Conservation (phyloP, 106 monocot species). For the Dendrobium chrysotoxum region DNA sequence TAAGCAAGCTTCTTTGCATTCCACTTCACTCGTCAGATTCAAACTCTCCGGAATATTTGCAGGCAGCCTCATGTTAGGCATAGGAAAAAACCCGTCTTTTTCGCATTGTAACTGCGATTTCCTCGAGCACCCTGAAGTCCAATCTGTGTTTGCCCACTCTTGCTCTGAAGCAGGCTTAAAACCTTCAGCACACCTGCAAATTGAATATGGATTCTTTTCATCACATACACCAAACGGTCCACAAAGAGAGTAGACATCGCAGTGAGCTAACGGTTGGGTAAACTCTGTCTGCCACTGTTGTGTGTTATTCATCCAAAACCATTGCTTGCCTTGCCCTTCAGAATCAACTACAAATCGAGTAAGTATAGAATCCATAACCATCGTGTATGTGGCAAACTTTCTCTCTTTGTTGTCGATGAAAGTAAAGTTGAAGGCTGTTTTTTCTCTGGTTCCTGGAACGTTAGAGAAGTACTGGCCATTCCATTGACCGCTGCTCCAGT, state of each 20-base stretch:
- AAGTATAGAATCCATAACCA: neutral
- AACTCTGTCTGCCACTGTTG: slow-evolving; percentile 22
- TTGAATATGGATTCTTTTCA: neutral
- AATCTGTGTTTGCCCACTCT: slow-evolving; percentile 26
- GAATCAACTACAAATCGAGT: slow-evolving; percentile 20
- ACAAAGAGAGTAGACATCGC: slow-evolving; percentile 22
- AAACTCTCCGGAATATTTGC: slow-evolving; percentile 6
- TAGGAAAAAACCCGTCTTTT: slow-evolving; percentile 19
- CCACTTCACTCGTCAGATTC: neutral
- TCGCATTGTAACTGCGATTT: slow-evolving; percentile 17
- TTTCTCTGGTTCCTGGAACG: slow-evolving; percentile 17
- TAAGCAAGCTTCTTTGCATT: slow-evolving; percentile 21
- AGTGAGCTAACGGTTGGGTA: slow-evolving; percentile 17
- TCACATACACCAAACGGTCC: slow-evolving; percentile 21
- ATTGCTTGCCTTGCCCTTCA: slow-evolving; percentile 11
- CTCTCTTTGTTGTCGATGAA: slow-evolving; percentile 12
- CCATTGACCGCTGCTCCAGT: slow-evolving; percentile 48
- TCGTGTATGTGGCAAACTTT: slow-evolving; percentile 11
- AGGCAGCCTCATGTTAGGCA: slow-evolving; percentile 23
- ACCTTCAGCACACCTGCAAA: slow-evolving; percentile 14
- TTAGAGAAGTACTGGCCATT: slow-evolving; percentile 27
- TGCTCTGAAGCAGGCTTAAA: slow-evolving; percentile 9
- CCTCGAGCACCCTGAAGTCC: slow-evolving; percentile 26
- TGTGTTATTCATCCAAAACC: slow-evolving; percentile 7
- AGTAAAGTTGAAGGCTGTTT: slow-evolving; percentile 11